Conservation (phyloP, 1,284 basidiomycete genomes). For the Fomitopsis betulina region DNA sequence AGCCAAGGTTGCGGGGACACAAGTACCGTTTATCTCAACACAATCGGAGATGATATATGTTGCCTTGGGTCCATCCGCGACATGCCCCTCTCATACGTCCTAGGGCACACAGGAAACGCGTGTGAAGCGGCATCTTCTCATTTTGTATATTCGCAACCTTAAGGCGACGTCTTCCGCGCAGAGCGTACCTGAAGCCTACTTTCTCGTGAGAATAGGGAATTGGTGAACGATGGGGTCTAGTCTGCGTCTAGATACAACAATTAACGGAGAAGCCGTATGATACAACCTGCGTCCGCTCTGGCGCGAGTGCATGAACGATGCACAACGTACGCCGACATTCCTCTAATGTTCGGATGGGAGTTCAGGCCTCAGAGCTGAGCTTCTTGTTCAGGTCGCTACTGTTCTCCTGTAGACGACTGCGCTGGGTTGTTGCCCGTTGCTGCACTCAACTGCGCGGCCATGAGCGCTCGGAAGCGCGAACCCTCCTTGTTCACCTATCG, state of each 20-base stretch:
- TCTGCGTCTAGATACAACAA: constrained; percentile 5
- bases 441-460: constrained; percentile 81
- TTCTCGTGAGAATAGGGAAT: neutral
- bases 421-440: constrained; percentile 27
- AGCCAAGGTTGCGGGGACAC: neutral
- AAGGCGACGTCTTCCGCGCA: too few relatives aligned
- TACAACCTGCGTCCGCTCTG: neutral
- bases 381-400: neutral
- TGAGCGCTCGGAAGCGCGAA: constrained; percentile 77
- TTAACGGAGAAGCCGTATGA: neutral
- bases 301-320: too few relatives aligned
- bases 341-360: too few relatives aligned
- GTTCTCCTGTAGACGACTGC: neutral
- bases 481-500: constrained; percentile 54
- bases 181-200: neutral
- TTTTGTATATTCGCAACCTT: neutral
- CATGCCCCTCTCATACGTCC: neutral
- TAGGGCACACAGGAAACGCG: neutral
- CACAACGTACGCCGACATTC: neutral
- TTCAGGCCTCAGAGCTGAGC: neutral
- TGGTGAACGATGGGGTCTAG: neutral
- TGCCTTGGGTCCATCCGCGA: neutral
- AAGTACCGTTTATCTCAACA: neutral
- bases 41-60: neutral
- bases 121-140: neutral